phyloP scores from a whole-genome alignment of 1,284 basidiomycete species.

The Malassezia equina region DNA sequence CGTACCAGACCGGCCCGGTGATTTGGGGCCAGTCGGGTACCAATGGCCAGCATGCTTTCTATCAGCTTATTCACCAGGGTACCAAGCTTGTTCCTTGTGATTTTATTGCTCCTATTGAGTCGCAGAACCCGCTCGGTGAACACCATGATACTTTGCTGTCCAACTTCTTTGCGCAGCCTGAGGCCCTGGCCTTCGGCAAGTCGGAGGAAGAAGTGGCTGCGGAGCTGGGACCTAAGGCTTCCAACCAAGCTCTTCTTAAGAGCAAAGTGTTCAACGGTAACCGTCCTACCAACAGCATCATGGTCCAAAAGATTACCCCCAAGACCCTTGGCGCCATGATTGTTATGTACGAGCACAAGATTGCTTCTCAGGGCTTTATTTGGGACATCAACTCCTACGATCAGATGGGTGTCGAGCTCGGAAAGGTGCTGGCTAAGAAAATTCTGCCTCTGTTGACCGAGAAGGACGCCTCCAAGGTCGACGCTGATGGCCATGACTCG shows the following conservation, averaged over 20 bases:
- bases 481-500: conserved; percentile 63
- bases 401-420: conserved; percentile 58
- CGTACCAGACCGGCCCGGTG: conserved; percentile 96
- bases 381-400: conserved; percentile 96
- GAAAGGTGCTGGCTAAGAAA: conserved; percentile 86
- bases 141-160: conserved; percentile 94
- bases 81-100: conserved; percentile 65
- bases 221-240: conserved; percentile 65
- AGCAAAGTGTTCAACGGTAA: conserved; percentile 97
- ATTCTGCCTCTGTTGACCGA: conserved; percentile 76
- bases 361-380: conserved; percentile 89
- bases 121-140: conserved; percentile 75
- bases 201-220: conserved; percentile 73
- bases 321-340: conserved; percentile 77
- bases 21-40: conserved; percentile 98
- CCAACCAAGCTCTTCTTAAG: conserved; percentile 76
- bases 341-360: conserved; percentile 96
- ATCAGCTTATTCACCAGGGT: conserved; percentile 85
- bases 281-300: conserved; percentile 88
- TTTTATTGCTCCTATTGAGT: conserved; percentile 86
- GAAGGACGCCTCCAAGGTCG: conserved; percentile 61
- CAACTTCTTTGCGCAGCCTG: conserved; percentile 94
- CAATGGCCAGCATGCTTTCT: conserved; percentile 98
- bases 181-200: conserved; percentile 90
- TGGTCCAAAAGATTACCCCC: conserved; percentile 87